Evolutionary conservation across 352 stramenopile genomes (phyloP), one percentile per base, ranked within the genome.

Genomic region (Globisporangium perplexum): DNA sequence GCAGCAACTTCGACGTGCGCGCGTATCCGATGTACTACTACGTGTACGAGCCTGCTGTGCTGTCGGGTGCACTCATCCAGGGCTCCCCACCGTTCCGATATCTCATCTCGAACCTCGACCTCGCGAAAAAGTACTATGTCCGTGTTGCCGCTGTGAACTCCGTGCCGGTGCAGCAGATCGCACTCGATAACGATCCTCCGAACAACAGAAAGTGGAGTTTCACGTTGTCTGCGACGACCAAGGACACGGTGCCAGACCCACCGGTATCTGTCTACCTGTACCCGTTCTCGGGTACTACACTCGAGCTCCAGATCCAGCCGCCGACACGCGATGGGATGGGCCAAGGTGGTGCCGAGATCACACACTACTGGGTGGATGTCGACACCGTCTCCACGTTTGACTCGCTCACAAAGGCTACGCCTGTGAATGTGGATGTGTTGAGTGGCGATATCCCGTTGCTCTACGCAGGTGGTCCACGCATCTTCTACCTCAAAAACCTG

Each of bases 151-250:
- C 93, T 17, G 63, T 86, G 11, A 98, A 98, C 68, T 86, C 77
- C 10, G 87, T 98, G 24, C 74, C 74, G 1, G 67, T 86, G 15
- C 91, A 98, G 67, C 61, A 76, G 50, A 83, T 98, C 47, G 71
- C 93, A 24, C 66, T 93, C 12, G 70, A 69, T 45, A 83, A 83
- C 12, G 81, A 83, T 30, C 77, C 87, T 14, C 79, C 77, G 11
- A 72, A 97, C 57, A 98, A 98, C 58, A 92, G 90, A 20, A 86
- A 96, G 57, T 98, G 94, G 93, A 96, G 86, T 28, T 83, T 77
- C 14, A 60, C 68, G 7, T 47, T 94, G 4, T 83, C 79, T 26
- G 78, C 82, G 0, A 80, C 74, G 1, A 91, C 93, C 0, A 72
- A 74, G 22, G 75, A 98, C 60, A 86, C 88, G 55, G 74, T 89